These are phyloP conservation scores for Auricularia sp. DNA, from an alignment of 768 basidiomycete genomes.

Conservation along the genomic window DNA sequence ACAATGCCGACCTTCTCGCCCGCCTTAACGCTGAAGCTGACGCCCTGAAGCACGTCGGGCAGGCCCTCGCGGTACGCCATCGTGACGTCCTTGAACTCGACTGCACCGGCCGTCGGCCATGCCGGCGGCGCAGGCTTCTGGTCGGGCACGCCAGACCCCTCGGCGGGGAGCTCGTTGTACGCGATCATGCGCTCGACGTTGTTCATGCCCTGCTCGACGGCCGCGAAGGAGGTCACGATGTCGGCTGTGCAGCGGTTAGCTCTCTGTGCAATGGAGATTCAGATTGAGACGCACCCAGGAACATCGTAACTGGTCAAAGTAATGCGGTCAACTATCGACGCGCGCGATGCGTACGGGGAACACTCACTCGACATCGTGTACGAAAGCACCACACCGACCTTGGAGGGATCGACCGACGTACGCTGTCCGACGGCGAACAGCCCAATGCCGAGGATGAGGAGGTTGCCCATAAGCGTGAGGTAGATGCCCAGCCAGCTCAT, in stretches of 20 bases:
- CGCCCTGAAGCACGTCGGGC: conserved; percentile 51
- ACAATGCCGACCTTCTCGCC: conserved; percentile 57
- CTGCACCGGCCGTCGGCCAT: conserved; percentile 44
- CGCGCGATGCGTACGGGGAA: background rate
- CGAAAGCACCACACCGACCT: conserved; percentile 52
- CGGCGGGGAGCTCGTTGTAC: conserved; percentile 51
- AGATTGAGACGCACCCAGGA: conserved; percentile 5
- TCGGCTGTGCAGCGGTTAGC: conserved; percentile 28
- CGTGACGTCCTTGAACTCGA: conserved; percentile 47
- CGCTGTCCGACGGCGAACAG: conserved; percentile 59
- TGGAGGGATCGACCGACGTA: conserved; percentile 43
- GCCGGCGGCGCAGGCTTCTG: conserved; percentile 35
- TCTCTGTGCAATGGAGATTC: background rate
- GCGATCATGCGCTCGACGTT: conserved; percentile 61
- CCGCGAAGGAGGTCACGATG: conserved; percentile 45
- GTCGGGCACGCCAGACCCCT: conserved; percentile 30
- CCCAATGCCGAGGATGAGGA: conserved; percentile 57
- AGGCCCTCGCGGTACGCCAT: conserved; percentile 51
- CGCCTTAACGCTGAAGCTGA: conserved; percentile 43
- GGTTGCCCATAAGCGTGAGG: conserved; percentile 55
- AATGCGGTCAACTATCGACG: background rate
- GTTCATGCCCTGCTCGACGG: conserved; percentile 63
- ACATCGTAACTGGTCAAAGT: background rate
- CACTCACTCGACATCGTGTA: conserved; percentile 28
- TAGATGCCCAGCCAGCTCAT: conserved; percentile 49